Evolutionary conservation across 192 early-diverging fungal genomes (phyloP), one percentile per base, ranked within the genome.

Genomic region (Backusella morwellensis): DNA sequence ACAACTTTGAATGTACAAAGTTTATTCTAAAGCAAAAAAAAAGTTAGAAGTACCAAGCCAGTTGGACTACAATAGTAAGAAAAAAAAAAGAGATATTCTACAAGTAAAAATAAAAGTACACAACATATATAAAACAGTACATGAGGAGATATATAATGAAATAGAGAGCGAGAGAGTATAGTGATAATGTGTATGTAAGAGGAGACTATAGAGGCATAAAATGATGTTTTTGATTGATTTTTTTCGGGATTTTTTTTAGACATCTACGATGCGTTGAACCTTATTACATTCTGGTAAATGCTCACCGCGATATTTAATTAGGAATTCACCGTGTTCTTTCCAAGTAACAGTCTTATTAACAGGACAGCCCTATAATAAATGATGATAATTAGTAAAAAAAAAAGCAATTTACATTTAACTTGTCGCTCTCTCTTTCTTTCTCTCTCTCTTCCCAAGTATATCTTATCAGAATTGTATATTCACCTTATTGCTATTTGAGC

Each of bases 291-390:
- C 86, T 21, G 78, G 66, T 42, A 89, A 75, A 83, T 89, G 88
- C 52, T 87, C 81, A 15, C 88, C 88, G 12, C 88, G 67, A 59
- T 86, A 86, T 72, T 89, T 89, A 74, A 87, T 89, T 6, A 85
- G 54, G 66, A 83, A 89, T 40, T 84, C 85, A 38, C 85, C 86
- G 68, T 82, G 79, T 75, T 86, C 88, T 44, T 84, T 85, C 76
- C 85, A 82, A 6, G 88, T 89, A 15, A 89, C 85, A 0, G 88
- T 89, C 69, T 89, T 89, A 72, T 89, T 89, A 11, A 89, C 88
- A 41, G 78, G 77, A 72, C 78, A 80, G 7, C 80, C 75, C 74
- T 79, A 76, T 26, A 59, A 23, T 70, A 26, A 42, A 15, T 52
- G 42, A 4, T 26, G 41, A 32, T 29, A 35, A 23, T 47, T 29